phyloP scores from a whole-genome alignment of 140 eudicot species.

The Oenanthe javanica region DNA sequence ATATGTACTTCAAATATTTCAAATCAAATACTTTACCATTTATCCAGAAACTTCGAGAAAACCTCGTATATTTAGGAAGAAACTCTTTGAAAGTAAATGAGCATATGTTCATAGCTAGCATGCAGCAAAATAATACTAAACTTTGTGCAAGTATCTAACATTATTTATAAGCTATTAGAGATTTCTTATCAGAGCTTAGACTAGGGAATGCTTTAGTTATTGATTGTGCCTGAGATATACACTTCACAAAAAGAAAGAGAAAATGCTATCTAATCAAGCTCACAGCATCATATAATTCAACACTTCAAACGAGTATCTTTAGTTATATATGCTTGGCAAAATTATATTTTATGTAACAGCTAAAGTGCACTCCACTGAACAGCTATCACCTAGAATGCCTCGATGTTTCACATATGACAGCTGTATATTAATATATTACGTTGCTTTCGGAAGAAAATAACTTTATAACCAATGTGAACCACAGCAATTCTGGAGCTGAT shows the following conservation, averaged over 20 bases:
- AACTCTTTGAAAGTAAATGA: neutral
- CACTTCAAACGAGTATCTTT: neutral
- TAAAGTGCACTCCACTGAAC: neutral
- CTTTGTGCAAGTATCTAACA: neutral
- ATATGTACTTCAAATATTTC: neutral
- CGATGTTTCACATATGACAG: neutral
- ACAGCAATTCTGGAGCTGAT: neutral
- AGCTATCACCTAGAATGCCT: neutral
- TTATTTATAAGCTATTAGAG: neutral
- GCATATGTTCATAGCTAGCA: neutral
- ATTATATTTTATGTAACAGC: neutral
- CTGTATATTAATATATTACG: neutral
- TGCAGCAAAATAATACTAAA: neutral
- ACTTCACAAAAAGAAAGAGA: neutral
- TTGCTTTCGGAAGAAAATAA: neutral
- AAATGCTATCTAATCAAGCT: neutral
- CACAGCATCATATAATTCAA: neutral
- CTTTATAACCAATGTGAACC: neutral
- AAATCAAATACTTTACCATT: neutral
- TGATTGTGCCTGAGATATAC: neutral
- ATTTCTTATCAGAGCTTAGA: neutral
- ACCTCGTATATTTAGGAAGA: neutral
- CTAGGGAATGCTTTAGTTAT: neutral
- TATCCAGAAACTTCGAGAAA: neutral
- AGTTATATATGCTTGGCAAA: neutral